These are phyloP conservation scores for Puccinia novopanici DNA, from an alignment of 1,284 basidiomycete species.

Conservation along the genomic window DNA sequence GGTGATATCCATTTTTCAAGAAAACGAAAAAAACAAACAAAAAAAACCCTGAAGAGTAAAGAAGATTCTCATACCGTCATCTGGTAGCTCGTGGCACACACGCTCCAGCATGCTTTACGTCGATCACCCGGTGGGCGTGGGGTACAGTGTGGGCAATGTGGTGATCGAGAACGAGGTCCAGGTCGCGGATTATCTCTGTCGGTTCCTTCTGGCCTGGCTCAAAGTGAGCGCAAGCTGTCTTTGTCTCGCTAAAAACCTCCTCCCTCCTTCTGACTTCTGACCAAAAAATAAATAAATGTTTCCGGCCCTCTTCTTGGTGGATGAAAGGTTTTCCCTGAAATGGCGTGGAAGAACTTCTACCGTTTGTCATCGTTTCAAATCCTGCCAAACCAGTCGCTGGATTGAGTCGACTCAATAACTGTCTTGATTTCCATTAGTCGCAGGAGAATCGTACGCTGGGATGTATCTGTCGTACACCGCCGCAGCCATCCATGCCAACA, in stretches of 20 bases:
- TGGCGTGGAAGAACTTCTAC: constrained; percentile 17
- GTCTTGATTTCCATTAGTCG: constrained; percentile 42
- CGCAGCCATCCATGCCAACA: constrained; percentile 53
- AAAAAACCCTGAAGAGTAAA: too few relatives aligned
- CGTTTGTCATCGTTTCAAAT: background rate
- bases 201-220: constrained; percentile 54
- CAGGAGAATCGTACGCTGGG: constrained; percentile 60
- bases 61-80: too few relatives aligned
- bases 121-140: constrained; percentile 81
- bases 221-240: constrained; percentile 17
- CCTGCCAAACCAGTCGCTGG: too few relatives aligned
- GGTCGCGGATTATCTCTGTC: constrained; percentile 58
- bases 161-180: constrained; percentile 63
- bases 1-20: too few relatives aligned
- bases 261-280: too few relatives aligned
- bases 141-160: constrained; percentile 73
- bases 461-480: constrained; percentile 61
- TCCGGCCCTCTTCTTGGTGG: background rate
- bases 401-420: background rate
- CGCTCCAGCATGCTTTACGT: constrained; percentile 65
- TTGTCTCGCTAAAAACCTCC: background rate
- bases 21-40: too few relatives aligned
- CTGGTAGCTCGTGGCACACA: constrained; percentile 29
- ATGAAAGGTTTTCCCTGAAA: constrained; percentile 37
- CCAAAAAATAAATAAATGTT: background rate